phyloP scores from a whole-genome alignment of 768 basidiomycete genomes.

The Neoboletus magnificus region DNA sequence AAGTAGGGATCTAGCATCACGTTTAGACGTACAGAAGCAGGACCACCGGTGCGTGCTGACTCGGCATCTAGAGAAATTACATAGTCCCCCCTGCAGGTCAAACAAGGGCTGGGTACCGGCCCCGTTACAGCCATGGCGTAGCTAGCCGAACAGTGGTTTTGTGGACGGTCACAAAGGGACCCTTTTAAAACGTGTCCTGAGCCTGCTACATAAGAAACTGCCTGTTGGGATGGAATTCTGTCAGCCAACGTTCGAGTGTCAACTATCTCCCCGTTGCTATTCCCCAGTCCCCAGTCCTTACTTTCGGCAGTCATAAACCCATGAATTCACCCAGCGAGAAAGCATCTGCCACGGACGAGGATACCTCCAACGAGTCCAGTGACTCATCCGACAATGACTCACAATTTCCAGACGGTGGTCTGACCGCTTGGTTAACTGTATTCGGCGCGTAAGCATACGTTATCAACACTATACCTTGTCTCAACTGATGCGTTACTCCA shows the following conservation, averaged over 20 bases:
- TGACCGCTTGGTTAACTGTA: slow-evolving; percentile 24
- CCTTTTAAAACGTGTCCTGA: neutral
- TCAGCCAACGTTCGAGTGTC: neutral
- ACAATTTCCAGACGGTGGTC: slow-evolving; percentile 24
- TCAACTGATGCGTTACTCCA: neutral
- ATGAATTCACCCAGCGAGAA: slow-evolving; percentile 7
- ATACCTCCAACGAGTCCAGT: neutral
- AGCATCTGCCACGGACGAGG: neutral
- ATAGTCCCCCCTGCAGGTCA: neutral
- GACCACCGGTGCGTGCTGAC: neutral
- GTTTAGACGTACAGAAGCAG: neutral
- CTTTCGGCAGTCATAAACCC: neutral
- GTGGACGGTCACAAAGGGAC: neutral
- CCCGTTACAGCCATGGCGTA: neutral
- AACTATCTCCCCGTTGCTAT: neutral
- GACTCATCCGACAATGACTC: neutral
- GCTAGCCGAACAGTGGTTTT: slow-evolving; percentile 3
- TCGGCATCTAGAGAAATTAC: neutral
- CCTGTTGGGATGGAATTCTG: neutral
- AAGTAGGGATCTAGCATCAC: neutral
- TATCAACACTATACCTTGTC: neutral
- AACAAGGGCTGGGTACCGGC: neutral
- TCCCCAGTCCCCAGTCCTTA: neutral
- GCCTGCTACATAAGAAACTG: slow-evolving; percentile 1
- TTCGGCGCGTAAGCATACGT: slow-evolving; percentile 21